These are phyloP conservation scores for Hydrangea macrophylla DNA, from an alignment of 148 eudicot genomes.

Conservation along the genomic window DNA sequence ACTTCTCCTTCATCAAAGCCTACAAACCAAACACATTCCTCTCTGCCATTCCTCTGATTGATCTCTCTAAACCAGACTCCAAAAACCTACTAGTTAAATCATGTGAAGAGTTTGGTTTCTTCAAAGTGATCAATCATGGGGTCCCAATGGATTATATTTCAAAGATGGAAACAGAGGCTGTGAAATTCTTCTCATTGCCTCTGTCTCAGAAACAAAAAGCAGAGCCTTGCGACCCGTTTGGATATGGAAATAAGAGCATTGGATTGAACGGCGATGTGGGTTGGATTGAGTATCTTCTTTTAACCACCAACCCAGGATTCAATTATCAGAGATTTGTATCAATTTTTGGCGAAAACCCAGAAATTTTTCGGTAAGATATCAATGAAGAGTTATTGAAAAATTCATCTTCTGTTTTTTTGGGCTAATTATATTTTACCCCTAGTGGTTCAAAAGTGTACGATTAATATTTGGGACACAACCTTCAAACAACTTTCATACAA, in stretches of 20 bases:
- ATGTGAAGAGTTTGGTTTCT: slow-evolving; percentile 48
- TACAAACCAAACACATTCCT: slow-evolving; percentile 19
- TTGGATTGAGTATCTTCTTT: slow-evolving; percentile 38
- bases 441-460: too few species aligned
- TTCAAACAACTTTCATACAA: too few species aligned
- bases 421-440: too few species aligned
- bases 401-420: too few species aligned
- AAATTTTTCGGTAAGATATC: slow-evolving; percentile 19
- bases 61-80: slow-evolving; percentile 35
- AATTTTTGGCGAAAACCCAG: slow-evolving; percentile 18
- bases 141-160: slow-evolving; percentile 23
- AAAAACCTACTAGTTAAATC: slow-evolving; percentile 28
- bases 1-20: slow-evolving; percentile 15
- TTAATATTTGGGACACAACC: too few species aligned
- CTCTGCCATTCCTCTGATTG: slow-evolving; percentile 25
- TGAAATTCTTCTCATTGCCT: slow-evolving; percentile 32
- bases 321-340: slow-evolving; percentile 14
- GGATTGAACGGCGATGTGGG: slow-evolving; percentile 41
- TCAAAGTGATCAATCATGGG: slow-evolving; percentile 40
- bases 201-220: slow-evolving; percentile 21
- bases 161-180: slow-evolving; percentile 25
- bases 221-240: slow-evolving; percentile 32
- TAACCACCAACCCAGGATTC: slow-evolving; percentile 20
- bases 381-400: too few species aligned
- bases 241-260: slow-evolving; percentile 40